A percentile compares a stretch with the other conserved stretches of the same genome.
Evolutionary conservation across 805 yeast genomes (phyloP).

Genomic region (Kuraishia hungarica): DNA sequence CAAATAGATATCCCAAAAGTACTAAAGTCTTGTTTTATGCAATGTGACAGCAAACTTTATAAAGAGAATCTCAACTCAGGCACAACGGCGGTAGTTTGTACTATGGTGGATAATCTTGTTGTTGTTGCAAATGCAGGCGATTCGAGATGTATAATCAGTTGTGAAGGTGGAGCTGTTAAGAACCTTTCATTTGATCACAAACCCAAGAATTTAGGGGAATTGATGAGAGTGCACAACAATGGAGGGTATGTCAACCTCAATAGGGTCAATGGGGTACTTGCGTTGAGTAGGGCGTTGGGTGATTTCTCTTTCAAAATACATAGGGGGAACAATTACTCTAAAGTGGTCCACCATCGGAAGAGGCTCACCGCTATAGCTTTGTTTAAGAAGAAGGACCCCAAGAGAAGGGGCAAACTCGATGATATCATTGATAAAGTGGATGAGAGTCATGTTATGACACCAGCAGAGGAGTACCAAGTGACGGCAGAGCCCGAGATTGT

Average conservation of each 20-base stretch:
- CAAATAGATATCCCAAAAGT: conserved; percentile 18
- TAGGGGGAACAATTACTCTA: conserved; percentile 15
- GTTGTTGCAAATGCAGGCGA: conserved; percentile 72
- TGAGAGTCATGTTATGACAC: conserved; percentile 16
- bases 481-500: conserved; percentile 74
- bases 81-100: conserved; percentile 40
- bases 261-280: conserved; percentile 51
- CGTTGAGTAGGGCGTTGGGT: conserved; percentile 54
- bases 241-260: conserved; percentile 56
- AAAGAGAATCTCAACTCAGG: conserved; percentile 35
- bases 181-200: conserved; percentile 60
- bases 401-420: conserved; percentile 7
- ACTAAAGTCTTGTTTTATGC: conserved; percentile 34
- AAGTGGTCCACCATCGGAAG: conserved; percentile 8
- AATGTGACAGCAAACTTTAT: conserved; percentile 36
- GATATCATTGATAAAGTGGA: neutral
- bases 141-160: conserved; percentile 55
- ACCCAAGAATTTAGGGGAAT: conserved; percentile 50
- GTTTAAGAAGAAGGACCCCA: conserved; percentile 19
- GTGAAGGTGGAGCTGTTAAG: conserved; percentile 43
- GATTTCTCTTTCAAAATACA: conserved; percentile 49
- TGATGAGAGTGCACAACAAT: conserved; percentile 47
- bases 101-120: conserved; percentile 32
- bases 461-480: conserved; percentile 69
- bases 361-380: neutral